Conservation (phyloP, 345 rosid species). For the Noccaea caerulescens region DNA sequence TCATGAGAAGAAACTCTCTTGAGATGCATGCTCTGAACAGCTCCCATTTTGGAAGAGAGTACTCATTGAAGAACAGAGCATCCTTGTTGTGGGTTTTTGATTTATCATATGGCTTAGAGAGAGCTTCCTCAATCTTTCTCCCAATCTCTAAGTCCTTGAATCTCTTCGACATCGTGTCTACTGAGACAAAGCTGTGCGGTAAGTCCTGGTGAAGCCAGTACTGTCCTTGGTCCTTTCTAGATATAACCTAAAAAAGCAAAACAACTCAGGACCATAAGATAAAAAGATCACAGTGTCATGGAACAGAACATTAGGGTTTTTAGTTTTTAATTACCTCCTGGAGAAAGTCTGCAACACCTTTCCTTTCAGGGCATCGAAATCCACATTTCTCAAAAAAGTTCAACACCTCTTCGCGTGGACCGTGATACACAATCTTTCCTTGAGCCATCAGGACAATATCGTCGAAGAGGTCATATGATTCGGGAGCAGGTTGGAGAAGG, state of each 20-base stretch:
- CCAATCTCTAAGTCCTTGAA: constrained; percentile 75
- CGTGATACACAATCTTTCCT: constrained; percentile 78
- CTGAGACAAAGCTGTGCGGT: constrained; percentile 63
- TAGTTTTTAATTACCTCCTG: constrained; percentile 58
- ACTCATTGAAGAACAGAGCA: constrained; percentile 65
- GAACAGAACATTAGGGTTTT: background rate
- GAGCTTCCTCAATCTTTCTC: constrained; percentile 61
- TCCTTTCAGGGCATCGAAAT: constrained; percentile 74
- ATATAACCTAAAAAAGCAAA: constrained; percentile 50
- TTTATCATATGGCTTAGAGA: constrained; percentile 70
- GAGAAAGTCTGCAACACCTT: constrained; percentile 83
- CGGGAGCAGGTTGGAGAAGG: constrained; percentile 87
- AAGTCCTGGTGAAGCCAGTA: constrained; percentile 65
- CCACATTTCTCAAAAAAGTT: constrained; percentile 69
- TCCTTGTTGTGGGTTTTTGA: constrained; percentile 73
- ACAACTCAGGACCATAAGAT: background rate
- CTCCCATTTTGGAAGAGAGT: constrained; percentile 65
- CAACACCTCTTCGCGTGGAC: constrained; percentile 61
- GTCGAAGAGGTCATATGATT: constrained; percentile 75
- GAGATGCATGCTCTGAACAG: constrained; percentile 75
- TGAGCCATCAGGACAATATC: constrained; percentile 71
- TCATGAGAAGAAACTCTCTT: constrained; percentile 82
- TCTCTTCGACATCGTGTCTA: constrained; percentile 60
- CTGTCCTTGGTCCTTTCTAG: constrained; percentile 81
- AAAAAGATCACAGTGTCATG: background rate